These are phyloP conservation scores for Knoxdaviesia proteae DNA, from an alignment of 2,329 filamentous ascomycete genomes.

Conservation along the genomic window DNA sequence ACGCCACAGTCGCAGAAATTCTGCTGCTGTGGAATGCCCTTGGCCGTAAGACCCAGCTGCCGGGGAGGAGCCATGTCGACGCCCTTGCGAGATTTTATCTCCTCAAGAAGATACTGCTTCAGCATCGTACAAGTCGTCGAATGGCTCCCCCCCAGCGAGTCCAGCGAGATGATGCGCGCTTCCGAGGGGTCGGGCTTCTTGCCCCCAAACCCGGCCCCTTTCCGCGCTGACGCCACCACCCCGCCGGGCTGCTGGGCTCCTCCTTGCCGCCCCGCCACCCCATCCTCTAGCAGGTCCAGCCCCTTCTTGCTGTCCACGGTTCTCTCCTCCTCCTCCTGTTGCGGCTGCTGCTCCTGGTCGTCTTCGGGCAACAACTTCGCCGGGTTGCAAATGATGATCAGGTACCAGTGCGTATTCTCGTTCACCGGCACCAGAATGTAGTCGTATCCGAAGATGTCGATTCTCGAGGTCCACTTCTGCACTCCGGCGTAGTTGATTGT, in stretches of 20 bases:
- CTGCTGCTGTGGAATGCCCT: slow-evolving; percentile 53
- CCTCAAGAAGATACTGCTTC: slow-evolving; percentile 56
- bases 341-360: slow-evolving; percentile 3
- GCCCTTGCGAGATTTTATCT: slow-evolving; percentile 42
- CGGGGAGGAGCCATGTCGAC: slow-evolving; percentile 16
- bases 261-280: too few relatives aligned
- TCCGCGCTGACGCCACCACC: slow-evolving; percentile 3
- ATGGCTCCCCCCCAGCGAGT: slow-evolving; percentile 56
- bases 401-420: slow-evolving; percentile 74
- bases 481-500: slow-evolving; percentile 68
- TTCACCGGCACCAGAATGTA: slow-evolving; percentile 88
- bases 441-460: slow-evolving; percentile 69
- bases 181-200: slow-evolving; percentile 19
- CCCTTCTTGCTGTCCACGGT: background rate
- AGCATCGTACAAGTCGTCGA: slow-evolving; percentile 43
- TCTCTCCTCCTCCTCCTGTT: background rate
- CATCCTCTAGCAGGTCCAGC: too few relatives aligned
- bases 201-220: too few relatives aligned
- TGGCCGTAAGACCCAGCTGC: slow-evolving; percentile 41
- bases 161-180: slow-evolving; percentile 64
- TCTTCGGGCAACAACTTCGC: slow-evolving; percentile 29
- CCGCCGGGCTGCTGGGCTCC: too few relatives aligned
- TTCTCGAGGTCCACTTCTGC: slow-evolving; percentile 66
- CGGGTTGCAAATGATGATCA: slow-evolving; percentile 87
- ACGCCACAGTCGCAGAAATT: slow-evolving; percentile 84